Conservation (phyloP, 2,329 filamentous ascomycete genomes). For the Pyricularia pennisetigena region DNA sequence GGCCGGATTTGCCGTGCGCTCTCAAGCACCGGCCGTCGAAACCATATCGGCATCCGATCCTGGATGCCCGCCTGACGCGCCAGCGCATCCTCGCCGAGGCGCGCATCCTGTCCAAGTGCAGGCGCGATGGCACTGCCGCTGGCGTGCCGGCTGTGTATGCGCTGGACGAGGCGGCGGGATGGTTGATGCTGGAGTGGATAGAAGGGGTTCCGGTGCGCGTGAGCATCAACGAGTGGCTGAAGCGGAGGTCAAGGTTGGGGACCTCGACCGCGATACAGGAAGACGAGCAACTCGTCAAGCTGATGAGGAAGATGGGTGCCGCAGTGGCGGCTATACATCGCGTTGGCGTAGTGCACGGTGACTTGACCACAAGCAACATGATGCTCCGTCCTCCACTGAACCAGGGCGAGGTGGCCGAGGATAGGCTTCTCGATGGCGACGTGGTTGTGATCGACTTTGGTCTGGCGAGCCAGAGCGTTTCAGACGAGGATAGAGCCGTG, state of each 20-base stretch:
- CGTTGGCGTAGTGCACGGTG: conserved; percentile 84
- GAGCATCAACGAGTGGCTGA: conserved; percentile 60
- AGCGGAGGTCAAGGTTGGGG: conserved; percentile 29
- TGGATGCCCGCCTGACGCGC: conserved; percentile 79
- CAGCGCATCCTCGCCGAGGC: conserved; percentile 85
- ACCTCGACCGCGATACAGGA: conserved; percentile 15
- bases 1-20: conserved; percentile 57
- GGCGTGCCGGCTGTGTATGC: conserved; percentile 72
- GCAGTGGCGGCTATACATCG: conserved; percentile 70
- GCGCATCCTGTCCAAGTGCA: conserved; percentile 69
- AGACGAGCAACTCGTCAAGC: conserved; percentile 33
- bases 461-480: conserved; percentile 67
- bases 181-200: conserved; percentile 81
- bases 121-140: conserved; percentile 49
- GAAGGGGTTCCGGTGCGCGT: conserved; percentile 61
- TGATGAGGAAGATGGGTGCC: conserved; percentile 62
- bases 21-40: conserved; percentile 90
- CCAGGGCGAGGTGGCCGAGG: conserved; percentile 9
- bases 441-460: conserved; percentile 93
- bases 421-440: conserved; percentile 49
- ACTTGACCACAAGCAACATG: conserved; percentile 94
- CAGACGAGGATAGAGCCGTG: conserved; percentile 89
- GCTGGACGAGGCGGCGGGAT: conserved; percentile 52
- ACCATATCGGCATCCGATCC: conserved; percentile 79
- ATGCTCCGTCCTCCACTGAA: conserved; percentile 53